Percentiles rank a stretch among this genome's conserved stretches.
Conservation (phyloP, 805 yeast species). For the Ogataea trehalophila region DNA sequence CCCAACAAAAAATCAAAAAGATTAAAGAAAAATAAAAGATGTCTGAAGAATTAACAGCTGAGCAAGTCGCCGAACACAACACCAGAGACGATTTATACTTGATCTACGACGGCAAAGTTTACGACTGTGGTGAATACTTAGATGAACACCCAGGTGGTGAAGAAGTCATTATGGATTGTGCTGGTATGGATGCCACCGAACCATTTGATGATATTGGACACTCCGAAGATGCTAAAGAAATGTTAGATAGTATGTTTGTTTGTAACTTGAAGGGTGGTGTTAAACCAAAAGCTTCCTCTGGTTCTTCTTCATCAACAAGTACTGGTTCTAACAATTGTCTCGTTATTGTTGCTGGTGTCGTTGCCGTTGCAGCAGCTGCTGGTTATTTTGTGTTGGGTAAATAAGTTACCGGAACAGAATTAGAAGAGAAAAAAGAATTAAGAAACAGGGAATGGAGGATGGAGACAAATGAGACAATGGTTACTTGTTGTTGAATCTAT, state of each 20-base stretch:
- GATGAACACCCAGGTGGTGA: conserved; percentile 75
- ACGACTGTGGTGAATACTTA: conserved; percentile 66
- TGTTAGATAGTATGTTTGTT: conserved; percentile 59
- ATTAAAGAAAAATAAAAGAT: conserved; percentile 21
- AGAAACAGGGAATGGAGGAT: too few species aligned
- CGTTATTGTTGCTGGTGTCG: conserved; percentile 30
- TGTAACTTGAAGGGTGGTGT: conserved; percentile 75
- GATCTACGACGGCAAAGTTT: conserved; percentile 75
- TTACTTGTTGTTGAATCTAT: too few species aligned
- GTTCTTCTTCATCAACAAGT: conserved; percentile 10
- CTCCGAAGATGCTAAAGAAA: conserved; percentile 89
- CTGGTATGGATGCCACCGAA: conserved; percentile 71
- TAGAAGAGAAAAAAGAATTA: too few species aligned
- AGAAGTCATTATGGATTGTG: conserved; percentile 72
- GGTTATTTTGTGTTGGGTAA: conserved; percentile 34
- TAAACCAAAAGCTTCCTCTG: conserved; percentile 28
- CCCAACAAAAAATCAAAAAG: background rate
- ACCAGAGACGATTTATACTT: conserved; percentile 81
- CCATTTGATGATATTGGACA: conserved; percentile 90
- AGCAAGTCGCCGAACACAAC: conserved; percentile 69
- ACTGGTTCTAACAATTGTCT: conserved; percentile 21
- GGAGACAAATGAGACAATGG: too few species aligned
- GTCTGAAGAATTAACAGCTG: conserved; percentile 53
- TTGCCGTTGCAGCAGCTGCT: conserved; percentile 37
- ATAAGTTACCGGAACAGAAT: background rate